Evolutionary conservation across 768 basidiomycete species (phyloP).

Genomic region (Dioszegia aurantiaca): DNA sequence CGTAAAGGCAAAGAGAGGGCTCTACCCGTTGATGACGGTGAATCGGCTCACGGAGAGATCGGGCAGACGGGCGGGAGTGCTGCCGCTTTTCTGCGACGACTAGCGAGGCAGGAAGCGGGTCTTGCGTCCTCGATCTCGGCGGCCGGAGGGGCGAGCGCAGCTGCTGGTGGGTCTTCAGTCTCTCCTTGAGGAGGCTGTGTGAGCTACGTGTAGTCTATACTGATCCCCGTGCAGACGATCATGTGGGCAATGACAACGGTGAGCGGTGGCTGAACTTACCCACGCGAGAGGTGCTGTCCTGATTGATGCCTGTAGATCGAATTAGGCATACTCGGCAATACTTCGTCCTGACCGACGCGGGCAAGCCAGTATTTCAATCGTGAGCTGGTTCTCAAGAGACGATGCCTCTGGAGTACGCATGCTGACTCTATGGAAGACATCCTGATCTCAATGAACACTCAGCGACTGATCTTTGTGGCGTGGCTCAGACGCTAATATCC

Average conservation of each 20-base stretch:
- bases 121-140: too few species aligned
- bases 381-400: slow-evolving; percentile 48
- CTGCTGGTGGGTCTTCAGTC: too few species aligned
- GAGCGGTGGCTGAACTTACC: background rate
- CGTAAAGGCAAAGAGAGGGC: slow-evolving; percentile 36
- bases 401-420: background rate
- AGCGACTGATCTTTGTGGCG: slow-evolving; percentile 75
- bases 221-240: too few species aligned
- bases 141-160: too few species aligned
- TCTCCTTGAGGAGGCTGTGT: too few species aligned
- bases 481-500: slow-evolving; percentile 92
- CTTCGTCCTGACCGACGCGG: slow-evolving; percentile 89
- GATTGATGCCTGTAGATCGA: background rate
- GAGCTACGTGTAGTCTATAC: too few species aligned
- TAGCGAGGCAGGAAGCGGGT: too few species aligned
- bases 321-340: slow-evolving; percentile 62
- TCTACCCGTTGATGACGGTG: slow-evolving; percentile 6
- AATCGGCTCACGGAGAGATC: slow-evolving; percentile 5
- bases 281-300: background rate
- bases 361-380: slow-evolving; percentile 96
- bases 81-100: background rate
- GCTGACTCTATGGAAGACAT: background rate
- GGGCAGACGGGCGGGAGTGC: background rate
- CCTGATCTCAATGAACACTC: slow-evolving; percentile 55
- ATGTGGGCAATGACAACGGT: too few species aligned